Percentiles rank a stretch among this genome's conserved stretches.
phyloP scores from a whole-genome alignment of 2,329 filamentous ascomycete genomes.

The Fusarium mexicanum region DNA sequence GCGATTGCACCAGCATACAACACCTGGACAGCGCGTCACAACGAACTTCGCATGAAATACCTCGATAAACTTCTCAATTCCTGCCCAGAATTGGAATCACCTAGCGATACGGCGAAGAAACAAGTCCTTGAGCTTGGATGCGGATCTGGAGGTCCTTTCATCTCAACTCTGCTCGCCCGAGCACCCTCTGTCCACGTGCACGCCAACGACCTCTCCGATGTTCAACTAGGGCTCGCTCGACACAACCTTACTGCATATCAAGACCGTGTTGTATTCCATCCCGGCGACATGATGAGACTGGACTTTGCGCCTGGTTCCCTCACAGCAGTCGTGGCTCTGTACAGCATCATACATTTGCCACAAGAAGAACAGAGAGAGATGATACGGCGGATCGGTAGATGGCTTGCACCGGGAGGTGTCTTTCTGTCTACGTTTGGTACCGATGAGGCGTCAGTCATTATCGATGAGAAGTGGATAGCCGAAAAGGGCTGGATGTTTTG shows the following conservation, averaged over 20 bases:
- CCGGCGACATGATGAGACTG: slow-evolving; percentile 19
- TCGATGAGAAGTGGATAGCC: neutral
- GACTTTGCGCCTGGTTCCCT: slow-evolving; percentile 3
- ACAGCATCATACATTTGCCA: slow-evolving; percentile 20
- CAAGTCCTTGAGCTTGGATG: slow-evolving; percentile 21
- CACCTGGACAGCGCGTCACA: slow-evolving; percentile 13
- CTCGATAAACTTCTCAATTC: neutral
- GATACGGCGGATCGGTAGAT: neutral
- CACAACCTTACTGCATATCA: neutral
- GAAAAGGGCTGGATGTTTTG: slow-evolving; percentile 30
- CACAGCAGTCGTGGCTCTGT: slow-evolving; percentile 9
- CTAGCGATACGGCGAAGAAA: neutral
- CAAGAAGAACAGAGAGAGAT: slow-evolving; percentile 13
- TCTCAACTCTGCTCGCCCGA: neutral
- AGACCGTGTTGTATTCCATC: neutral
- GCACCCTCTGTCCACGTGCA: neutral
- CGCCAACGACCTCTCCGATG: slow-evolving; percentile 15
- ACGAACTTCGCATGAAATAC: neutral
- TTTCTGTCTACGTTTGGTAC: slow-evolving; percentile 4
- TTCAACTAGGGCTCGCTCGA: slow-evolving; percentile 8
- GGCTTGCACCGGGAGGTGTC: slow-evolving; percentile 11
- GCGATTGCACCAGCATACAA: slow-evolving; percentile 19
- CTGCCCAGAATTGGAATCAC: neutral
- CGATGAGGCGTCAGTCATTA: neutral
- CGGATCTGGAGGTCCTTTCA: slow-evolving; percentile 9